Conservation (phyloP, 768 basidiomycete genomes). For the Boletus speciosus region DNA sequence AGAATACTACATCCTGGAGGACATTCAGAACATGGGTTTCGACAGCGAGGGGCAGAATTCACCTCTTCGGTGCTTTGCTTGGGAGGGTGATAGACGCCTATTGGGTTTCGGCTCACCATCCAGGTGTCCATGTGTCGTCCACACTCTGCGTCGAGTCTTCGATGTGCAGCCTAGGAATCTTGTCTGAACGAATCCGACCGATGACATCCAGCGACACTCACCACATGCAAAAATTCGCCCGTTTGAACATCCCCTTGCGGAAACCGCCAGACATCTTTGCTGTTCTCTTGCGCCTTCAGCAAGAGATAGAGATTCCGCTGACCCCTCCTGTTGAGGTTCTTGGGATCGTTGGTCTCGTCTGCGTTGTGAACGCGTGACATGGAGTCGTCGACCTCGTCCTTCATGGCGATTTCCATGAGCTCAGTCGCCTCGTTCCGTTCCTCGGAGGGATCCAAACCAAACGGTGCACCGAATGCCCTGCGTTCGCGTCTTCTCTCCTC, state of each 20-base stretch:
- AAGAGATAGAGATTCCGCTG: conserved; percentile 89
- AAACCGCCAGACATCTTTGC: conserved; percentile 71
- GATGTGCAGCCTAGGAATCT: conserved; percentile 60
- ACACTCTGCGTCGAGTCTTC: conserved; percentile 66
- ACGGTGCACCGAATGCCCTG: conserved; percentile 66
- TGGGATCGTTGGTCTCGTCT: conserved; percentile 57
- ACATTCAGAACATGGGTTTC: conserved; percentile 1
- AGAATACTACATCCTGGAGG: conserved; percentile 70
- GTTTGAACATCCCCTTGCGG: conserved; percentile 63
- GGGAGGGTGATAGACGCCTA: conserved; percentile 68
- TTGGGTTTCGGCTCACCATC: conserved; percentile 87
- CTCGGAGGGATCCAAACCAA: conserved; percentile 43
- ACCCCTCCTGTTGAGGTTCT: conserved; percentile 77
- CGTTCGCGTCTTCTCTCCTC: conserved; percentile 73
- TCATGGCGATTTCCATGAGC: conserved; percentile 55
- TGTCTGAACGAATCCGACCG: background rate
- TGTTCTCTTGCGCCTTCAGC: conserved; percentile 48
- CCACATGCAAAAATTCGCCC: conserved; percentile 77
- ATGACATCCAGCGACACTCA: conserved; percentile 28
- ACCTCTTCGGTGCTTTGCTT: conserved; percentile 38
- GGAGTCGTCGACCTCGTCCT: conserved; percentile 59
- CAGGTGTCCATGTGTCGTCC: conserved; percentile 88
- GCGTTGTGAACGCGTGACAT: conserved; percentile 59
- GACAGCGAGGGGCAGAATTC: conserved; percentile 1
- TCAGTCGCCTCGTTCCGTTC: conserved; percentile 47